Conservation (phyloP, 495 filamentous ascomycete species). For the Penicillium paxilli region DNA sequence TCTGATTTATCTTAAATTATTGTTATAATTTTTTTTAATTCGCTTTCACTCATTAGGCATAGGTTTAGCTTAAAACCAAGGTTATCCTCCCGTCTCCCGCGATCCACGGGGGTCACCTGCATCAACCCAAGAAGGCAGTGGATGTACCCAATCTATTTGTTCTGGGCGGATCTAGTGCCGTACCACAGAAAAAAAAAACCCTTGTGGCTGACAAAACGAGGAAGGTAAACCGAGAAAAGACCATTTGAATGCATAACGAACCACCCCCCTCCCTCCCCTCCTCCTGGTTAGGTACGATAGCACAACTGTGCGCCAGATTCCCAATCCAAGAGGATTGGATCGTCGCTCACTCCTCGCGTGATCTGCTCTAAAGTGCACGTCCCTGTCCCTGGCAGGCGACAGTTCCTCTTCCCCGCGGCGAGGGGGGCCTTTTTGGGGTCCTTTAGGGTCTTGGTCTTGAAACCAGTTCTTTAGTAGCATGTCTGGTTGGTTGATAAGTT, state of each 20-base stretch:
- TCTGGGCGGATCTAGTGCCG: neutral
- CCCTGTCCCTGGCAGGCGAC: constrained; percentile 27
- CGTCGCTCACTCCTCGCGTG: constrained; percentile 16
- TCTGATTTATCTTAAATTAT: neutral
- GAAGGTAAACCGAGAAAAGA: constrained; percentile 20
- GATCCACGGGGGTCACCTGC: neutral
- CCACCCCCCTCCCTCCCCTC: neutral
- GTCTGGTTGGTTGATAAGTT: no score
- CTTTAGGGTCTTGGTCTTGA: constrained; percentile 1
- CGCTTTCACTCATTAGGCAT: neutral
- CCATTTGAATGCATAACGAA: neutral
- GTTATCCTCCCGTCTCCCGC: neutral
- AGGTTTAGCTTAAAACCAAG: neutral
- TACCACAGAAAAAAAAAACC: no score
- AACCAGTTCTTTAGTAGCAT: neutral
- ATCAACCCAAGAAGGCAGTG: neutral
- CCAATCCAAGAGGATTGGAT: no score
- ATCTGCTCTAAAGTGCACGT: constrained; percentile 25
- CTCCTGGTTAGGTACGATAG: constrained; percentile 15
- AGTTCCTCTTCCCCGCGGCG: constrained; percentile 8
- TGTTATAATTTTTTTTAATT: neutral
- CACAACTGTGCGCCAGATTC: constrained; percentile 6
- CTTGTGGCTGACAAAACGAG: neutral
- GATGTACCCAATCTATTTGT: neutral
- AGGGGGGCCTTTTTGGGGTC: neutral